These are phyloP conservation scores for Mollisia scopiformis DNA, from an alignment of 2,329 filamentous ascomycete species.

Conservation along the genomic window DNA sequence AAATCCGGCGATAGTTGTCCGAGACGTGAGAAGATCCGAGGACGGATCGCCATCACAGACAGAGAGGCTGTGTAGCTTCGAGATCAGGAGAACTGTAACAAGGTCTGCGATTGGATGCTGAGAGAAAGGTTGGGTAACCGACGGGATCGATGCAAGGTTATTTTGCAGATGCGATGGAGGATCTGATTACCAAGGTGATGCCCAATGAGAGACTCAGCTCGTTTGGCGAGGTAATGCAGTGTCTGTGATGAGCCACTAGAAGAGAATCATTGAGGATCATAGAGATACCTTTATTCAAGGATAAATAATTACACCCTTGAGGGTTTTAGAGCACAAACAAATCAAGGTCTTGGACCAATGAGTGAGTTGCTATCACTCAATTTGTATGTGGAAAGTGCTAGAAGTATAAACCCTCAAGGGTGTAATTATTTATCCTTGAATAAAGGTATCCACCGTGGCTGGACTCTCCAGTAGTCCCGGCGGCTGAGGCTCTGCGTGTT, in stretches of 20 bases:
- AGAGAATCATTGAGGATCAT: slow-evolving; percentile 19
- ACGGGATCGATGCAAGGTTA: slow-evolving; percentile 9
- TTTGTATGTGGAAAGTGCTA: too few species aligned
- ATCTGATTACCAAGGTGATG: slow-evolving; percentile 1
- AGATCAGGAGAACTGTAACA: slow-evolving; percentile 10
- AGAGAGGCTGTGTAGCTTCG: slow-evolving; percentile 14
- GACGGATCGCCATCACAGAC: background rate
- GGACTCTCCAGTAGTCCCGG: background rate
- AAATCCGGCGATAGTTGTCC: slow-evolving; percentile 24
- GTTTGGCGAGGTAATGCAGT: slow-evolving; percentile 4
- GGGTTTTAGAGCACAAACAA: too few species aligned
- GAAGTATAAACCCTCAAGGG: too few species aligned
- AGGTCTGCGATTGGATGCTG: slow-evolving; percentile 20
- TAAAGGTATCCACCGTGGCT: background rate
- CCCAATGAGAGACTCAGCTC: slow-evolving; percentile 2
- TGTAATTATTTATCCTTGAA: too few species aligned
- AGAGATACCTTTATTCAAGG: too few species aligned
- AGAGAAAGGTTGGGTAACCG: background rate
- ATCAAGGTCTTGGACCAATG: too few species aligned
- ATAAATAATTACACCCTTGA: too few species aligned
- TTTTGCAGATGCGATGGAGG: background rate
- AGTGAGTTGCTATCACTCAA: too few species aligned
- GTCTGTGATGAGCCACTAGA: slow-evolving; percentile 3
- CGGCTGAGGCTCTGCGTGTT: slow-evolving; percentile 32
- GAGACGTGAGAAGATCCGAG: slow-evolving; percentile 17